Conservation (phyloP, 148 eudicot genomes). For the Cornus kousa region DNA sequence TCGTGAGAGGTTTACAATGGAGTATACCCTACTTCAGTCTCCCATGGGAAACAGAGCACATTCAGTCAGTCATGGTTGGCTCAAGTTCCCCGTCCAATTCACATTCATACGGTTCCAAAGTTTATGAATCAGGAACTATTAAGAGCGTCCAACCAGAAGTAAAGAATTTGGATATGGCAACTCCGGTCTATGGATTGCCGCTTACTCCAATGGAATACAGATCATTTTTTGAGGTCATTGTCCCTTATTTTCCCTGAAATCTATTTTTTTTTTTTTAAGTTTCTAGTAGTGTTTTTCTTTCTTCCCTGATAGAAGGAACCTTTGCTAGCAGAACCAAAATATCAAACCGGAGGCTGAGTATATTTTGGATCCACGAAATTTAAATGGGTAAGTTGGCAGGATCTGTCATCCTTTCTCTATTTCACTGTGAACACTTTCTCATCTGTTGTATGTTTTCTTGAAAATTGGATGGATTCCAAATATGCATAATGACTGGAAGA, state of each 20-base stretch:
- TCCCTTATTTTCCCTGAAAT: neutral
- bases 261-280: neutral
- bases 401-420: neutral
- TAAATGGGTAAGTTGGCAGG: constrained; percentile 54
- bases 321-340: constrained; percentile 50
- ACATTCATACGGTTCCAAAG: constrained; percentile 27
- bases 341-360: constrained; percentile 64
- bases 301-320: constrained; percentile 7
- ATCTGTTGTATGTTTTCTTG: too few relatives aligned
- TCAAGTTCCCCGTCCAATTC: constrained; percentile 41
- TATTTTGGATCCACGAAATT: constrained; percentile 42
- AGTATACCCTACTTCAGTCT: constrained; percentile 81
- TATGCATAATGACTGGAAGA: neutral
- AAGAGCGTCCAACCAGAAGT: constrained; percentile 21
- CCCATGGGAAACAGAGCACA: constrained; percentile 68
- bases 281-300: neutral
- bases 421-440: neutral
- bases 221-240: constrained; percentile 68
- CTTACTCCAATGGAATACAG: constrained; percentile 73
- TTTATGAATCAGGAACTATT: constrained; percentile 18
- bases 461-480: too few relatives aligned
- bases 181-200: constrained; percentile 63
- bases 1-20: constrained; percentile 76
- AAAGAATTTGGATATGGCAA: constrained; percentile 31
- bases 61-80: constrained; percentile 30